phyloP scores from a whole-genome alignment of 441 rosid genomes.

The Isatis lusitanica region DNA sequence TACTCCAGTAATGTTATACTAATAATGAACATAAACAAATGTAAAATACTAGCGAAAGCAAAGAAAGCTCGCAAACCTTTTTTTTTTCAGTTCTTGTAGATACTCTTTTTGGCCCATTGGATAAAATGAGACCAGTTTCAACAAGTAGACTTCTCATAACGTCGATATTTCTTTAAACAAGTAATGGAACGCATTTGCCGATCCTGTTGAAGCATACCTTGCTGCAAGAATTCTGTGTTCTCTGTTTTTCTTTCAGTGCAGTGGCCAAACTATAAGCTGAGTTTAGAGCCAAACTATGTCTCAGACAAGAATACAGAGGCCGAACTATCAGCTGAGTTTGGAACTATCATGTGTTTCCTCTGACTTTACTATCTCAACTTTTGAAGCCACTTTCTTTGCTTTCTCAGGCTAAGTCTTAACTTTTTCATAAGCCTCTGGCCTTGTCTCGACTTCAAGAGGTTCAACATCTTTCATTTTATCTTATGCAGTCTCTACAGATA shows the following conservation, averaged over 20 bases:
- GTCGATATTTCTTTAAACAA: neutral
- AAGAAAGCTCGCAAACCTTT: neutral
- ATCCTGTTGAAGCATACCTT: slow-evolving; percentile 3
- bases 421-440: slow-evolving; percentile 16
- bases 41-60: slow-evolving; percentile 22
- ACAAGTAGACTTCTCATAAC: slow-evolving; percentile 5
- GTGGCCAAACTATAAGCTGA: neutral
- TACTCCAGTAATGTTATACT: neutral
- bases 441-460: slow-evolving; percentile 27
- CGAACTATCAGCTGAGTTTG: neutral
- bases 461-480: slow-evolving; percentile 8
- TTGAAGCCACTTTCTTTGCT: slow-evolving; percentile 12
- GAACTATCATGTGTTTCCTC: slow-evolving; percentile 13
- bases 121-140: slow-evolving; percentile 16
- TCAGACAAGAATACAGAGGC: neutral
- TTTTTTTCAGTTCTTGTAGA: neutral
- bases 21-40: neutral
- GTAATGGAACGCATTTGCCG: neutral
- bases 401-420: slow-evolving; percentile 25
- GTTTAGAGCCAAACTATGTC: neutral
- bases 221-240: neutral
- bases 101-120: slow-evolving; percentile 19
- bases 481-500: slow-evolving; percentile 19
- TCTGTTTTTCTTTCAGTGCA: neutral
- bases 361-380: slow-evolving; percentile 12